Evolutionary conservation across 306 rosid genomes (phyloP).

Genomic region (Glycine tomentella): DNA sequence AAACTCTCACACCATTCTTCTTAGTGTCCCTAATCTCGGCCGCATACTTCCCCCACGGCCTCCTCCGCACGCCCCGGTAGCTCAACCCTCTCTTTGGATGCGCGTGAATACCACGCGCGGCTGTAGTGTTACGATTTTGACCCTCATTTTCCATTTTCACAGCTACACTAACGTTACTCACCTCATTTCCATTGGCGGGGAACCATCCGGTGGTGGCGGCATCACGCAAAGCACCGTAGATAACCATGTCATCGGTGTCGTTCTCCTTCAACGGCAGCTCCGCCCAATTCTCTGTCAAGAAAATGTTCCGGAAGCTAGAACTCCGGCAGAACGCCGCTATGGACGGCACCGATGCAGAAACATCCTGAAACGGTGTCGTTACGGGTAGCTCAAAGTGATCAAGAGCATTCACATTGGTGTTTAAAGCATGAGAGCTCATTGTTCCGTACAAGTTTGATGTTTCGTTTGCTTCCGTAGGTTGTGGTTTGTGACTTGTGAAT

Average conservation of each 20-base stretch:
- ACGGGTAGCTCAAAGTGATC: neutral
- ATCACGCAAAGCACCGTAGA: constrained; percentile 40
- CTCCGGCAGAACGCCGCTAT: neutral
- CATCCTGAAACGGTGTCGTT: constrained; percentile 3
- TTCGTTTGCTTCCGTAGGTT: neutral
- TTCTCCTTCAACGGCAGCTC: constrained; percentile 53
- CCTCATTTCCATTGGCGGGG: neutral
- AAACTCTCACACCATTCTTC: constrained; percentile 57
- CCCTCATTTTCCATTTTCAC: constrained; percentile 12
- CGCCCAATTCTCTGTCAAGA: constrained; percentile 45
- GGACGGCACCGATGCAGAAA: neutral
- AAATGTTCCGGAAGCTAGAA: constrained; percentile 35
- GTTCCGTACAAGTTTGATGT: constrained; percentile 13
- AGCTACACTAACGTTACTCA: neutral
- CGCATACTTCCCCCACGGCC: constrained; percentile 71
- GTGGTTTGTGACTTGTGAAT: neutral
- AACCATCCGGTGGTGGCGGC: constrained; percentile 49
- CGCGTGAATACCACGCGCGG: neutral
- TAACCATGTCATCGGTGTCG: constrained; percentile 51
- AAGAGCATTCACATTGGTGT: neutral
- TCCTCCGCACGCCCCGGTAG: constrained; percentile 61
- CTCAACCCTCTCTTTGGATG: neutral
- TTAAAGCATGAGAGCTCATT: constrained; percentile 23
- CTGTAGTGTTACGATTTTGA: neutral
- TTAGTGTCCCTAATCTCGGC: constrained; percentile 67